A percentile compares a stretch with the other conserved stretches of the same genome.
phyloP scores from a whole-genome alignment of 129 eudicot species.

The Dittrichia graveolens region DNA sequence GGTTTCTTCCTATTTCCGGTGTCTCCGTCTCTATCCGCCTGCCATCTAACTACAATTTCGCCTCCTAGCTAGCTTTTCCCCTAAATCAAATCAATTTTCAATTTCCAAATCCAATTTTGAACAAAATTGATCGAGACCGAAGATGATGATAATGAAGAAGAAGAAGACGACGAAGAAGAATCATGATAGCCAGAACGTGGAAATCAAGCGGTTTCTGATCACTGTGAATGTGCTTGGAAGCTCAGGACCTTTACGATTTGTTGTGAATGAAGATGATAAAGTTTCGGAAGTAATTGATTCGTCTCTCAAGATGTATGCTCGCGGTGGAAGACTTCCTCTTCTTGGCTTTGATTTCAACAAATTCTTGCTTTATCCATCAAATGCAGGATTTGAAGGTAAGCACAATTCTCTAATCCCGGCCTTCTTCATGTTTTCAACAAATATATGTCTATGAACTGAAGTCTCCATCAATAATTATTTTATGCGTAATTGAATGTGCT shows the following conservation, averaged over 20 bases:
- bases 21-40: slow-evolving; percentile 45
- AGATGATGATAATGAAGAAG: background rate
- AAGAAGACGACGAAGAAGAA: slow-evolving; percentile 33
- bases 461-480: too few species aligned
- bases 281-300: slow-evolving; percentile 48
- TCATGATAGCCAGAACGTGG: background rate
- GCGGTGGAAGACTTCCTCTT: slow-evolving; percentile 58
- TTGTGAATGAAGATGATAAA: slow-evolving; percentile 48
- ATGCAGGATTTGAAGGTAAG: slow-evolving; percentile 57
- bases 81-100: background rate
- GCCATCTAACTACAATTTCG: background rate
- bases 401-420: background rate
- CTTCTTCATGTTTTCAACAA: too few species aligned
- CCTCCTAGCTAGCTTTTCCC: too few species aligned
- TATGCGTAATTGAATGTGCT: too few species aligned
- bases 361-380: slow-evolving; percentile 56
- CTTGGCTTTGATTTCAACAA: slow-evolving; percentile 46
- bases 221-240: slow-evolving; percentile 57
- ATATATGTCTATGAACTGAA: too few species aligned
- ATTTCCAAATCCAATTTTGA: background rate
- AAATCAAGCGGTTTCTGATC: slow-evolving; percentile 44
- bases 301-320: slow-evolving; percentile 55
- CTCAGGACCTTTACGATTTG: slow-evolving; percentile 58
- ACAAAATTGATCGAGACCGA: background rate
- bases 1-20: slow-evolving; percentile 43